phyloP scores from a whole-genome alignment of 2,329 filamentous ascomycete genomes.

The Cladosporium velox region DNA sequence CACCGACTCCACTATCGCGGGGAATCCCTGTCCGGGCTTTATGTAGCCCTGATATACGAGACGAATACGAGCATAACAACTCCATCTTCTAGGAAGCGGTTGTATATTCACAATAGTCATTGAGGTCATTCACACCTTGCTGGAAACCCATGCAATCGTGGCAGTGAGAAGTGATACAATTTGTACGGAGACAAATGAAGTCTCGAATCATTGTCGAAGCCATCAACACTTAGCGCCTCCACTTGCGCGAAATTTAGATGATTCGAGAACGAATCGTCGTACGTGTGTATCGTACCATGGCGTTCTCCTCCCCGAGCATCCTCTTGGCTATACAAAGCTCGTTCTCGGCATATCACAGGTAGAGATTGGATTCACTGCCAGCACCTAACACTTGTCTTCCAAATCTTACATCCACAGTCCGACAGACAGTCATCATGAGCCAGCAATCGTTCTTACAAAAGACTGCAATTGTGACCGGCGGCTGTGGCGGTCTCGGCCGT shows the following conservation, averaged over 20 bases:
- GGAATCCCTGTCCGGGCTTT: not conserved
- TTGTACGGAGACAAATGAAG: not conserved
- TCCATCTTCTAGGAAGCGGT: too few species aligned
- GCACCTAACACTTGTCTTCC: not conserved
- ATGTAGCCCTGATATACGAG: not conserved
- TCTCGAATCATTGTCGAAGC: not conserved
- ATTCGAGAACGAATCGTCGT: not conserved
- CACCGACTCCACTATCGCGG: not conserved
- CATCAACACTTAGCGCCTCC: not conserved
- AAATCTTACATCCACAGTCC: not conserved
- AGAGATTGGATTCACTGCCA: not conserved
- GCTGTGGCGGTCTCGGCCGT: constrained; percentile 38
- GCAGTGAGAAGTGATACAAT: not conserved
- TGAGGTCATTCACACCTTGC: not conserved
- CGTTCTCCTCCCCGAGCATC: not conserved
- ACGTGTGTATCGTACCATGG: not conserved
- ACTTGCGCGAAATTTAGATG: not conserved
- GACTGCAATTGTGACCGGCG: constrained; percentile 39
- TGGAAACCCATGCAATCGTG: not conserved
- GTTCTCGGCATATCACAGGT: not conserved
- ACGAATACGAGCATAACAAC: not conserved
- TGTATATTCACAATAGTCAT: not conserved
- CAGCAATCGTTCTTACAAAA: constrained; percentile 27
- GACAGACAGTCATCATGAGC: constrained; percentile 7
- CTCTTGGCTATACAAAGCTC: not conserved